Conservation (phyloP, 2,329 filamentous ascomycete species). For the Tolypocladium inflatum region DNA sequence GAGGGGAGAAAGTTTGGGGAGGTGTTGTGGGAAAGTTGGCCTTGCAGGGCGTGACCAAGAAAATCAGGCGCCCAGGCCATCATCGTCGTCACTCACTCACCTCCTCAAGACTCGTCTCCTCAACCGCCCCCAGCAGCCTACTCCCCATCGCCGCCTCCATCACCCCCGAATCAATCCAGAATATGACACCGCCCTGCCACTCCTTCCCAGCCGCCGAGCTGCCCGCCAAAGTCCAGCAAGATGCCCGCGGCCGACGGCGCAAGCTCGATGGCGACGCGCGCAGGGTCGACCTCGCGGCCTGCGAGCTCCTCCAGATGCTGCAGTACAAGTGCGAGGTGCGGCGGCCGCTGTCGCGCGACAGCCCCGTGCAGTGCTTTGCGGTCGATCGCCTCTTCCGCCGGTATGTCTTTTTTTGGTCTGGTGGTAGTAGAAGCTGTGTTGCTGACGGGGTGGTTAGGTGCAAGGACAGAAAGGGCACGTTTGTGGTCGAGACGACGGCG, state of each 20-base stretch:
- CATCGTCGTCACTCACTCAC: conserved; percentile 26
- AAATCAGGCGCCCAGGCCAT: conserved; percentile 3
- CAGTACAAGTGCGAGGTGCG: conserved; percentile 52
- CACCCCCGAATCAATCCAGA: conserved; percentile 1
- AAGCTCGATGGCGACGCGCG: conserved; percentile 31
- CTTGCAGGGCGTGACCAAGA: not conserved
- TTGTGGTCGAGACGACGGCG: conserved; percentile 54
- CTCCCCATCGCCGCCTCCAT: conserved; percentile 36
- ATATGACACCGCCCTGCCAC: conserved; percentile 50
- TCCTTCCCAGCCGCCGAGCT: conserved; percentile 45
- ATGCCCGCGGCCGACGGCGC: conserved; percentile 39
- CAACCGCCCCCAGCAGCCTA: conserved; percentile 43
- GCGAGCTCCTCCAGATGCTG: conserved; percentile 47
- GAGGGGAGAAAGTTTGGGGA: not conserved
- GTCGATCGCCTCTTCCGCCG: conserved; percentile 50
- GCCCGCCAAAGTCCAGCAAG: conserved; percentile 36
- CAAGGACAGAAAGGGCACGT: conserved; percentile 44
- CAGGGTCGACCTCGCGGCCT: conserved; percentile 41
- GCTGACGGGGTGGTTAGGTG: conserved; percentile 33
- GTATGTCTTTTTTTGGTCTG: conserved; percentile 28
- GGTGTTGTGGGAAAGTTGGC: not conserved
- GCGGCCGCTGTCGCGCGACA: conserved; percentile 32
- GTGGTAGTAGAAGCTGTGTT: not conserved
- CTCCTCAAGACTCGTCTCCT: conserved; percentile 49
- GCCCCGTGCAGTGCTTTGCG: conserved; percentile 44